Conservation (phyloP, 768 basidiomycete genomes). For the Ramaria rubella region DNA sequence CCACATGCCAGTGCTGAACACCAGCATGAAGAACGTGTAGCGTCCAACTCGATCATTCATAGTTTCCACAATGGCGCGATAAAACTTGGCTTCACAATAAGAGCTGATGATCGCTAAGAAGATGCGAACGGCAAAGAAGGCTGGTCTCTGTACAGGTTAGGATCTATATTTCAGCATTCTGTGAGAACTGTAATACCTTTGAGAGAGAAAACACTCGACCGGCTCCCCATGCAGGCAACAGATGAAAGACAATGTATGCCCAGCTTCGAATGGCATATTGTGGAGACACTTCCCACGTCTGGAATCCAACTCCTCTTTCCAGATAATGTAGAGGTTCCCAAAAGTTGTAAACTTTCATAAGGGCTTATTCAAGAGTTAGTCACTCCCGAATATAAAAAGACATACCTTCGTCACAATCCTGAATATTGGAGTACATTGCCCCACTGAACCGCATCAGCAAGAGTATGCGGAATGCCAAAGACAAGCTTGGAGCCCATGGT, state of each 20-base stretch:
- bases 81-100: slow-evolving; percentile 76
- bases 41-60: slow-evolving; percentile 87
- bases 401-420: slow-evolving; percentile 95
- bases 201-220: slow-evolving; percentile 47
- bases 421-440: slow-evolving; percentile 93
- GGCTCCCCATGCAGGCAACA: slow-evolving; percentile 57
- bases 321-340: slow-evolving; percentile 98
- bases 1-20: slow-evolving; percentile 93
- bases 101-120: slow-evolving; percentile 67
- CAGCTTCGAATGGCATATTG: slow-evolving; percentile 89
- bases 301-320: slow-evolving; percentile 80
- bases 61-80: slow-evolving; percentile 69
- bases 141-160: slow-evolving; percentile 53
- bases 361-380: background rate
- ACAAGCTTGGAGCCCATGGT: slow-evolving; percentile 84
- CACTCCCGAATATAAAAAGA: slow-evolving; percentile 5
- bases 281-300: slow-evolving; percentile 97
- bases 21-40: slow-evolving; percentile 84
- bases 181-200: slow-evolving; percentile 50
- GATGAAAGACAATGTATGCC: slow-evolving; percentile 83
- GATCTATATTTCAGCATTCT: background rate
- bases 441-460: slow-evolving; percentile 71
- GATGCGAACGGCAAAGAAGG: slow-evolving; percentile 87
- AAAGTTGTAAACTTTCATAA: slow-evolving; percentile 83
- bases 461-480: slow-evolving; percentile 75